phyloP scores from a whole-genome alignment of 2,329 filamentous ascomycete species.

The Nothophaeocryptopus gaeumannii region DNA sequence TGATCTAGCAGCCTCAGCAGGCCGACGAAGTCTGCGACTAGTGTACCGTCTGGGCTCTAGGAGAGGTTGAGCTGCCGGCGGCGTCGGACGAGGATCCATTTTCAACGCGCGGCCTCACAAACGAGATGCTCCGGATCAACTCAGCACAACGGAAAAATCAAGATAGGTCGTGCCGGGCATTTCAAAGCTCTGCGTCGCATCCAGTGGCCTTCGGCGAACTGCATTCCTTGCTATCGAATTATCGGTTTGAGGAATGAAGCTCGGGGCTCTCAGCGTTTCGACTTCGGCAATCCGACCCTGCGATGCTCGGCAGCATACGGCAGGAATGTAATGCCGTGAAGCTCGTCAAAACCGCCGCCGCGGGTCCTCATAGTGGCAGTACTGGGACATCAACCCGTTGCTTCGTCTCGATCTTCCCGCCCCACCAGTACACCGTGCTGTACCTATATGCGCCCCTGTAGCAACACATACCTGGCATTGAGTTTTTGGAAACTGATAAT shows the following conservation, averaged over 20 bases:
- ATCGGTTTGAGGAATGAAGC: too few species aligned
- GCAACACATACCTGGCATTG: neutral
- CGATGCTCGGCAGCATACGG: neutral
- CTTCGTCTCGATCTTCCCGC: neutral
- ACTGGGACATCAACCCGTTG: neutral
- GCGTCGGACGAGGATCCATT: too few species aligned
- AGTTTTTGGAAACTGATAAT: neutral
- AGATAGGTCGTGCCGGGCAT: too few species aligned
- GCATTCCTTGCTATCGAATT: too few species aligned
- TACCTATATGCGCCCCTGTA: neutral
- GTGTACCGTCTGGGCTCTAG: too few species aligned
- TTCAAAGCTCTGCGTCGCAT: too few species aligned
- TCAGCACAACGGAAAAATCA: too few species aligned
- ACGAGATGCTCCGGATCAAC: too few species aligned
- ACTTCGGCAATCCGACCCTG: neutral
- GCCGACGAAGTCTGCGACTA: too few species aligned
- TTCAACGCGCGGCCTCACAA: too few species aligned
- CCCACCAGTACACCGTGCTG: neutral
- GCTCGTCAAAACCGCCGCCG: neutral
- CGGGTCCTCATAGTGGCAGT: neutral
- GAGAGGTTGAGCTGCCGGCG: too few species aligned
- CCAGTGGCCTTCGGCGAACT: too few species aligned
- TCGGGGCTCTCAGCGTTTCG: neutral
- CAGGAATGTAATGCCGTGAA: neutral
- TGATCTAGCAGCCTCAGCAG: conserved; percentile 1